phyloP scores from a whole-genome alignment of 2,329 filamentous ascomycete species.

The Colletotrichum eleusines region DNA sequence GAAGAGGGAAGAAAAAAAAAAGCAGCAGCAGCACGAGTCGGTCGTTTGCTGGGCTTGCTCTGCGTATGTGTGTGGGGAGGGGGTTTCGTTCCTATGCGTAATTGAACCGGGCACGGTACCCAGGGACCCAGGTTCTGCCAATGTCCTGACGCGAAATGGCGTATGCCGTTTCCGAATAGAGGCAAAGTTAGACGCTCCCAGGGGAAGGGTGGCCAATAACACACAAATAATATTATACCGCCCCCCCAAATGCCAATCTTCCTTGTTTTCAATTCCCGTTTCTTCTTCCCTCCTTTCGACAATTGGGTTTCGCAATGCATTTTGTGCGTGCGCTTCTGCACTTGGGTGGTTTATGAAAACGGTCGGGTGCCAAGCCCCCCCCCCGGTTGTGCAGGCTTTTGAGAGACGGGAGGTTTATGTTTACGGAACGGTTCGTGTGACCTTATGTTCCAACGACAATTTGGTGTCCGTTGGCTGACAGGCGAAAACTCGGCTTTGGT shows the following conservation, averaged over 20 bases:
- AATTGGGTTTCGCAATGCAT: background rate
- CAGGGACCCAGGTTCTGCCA: conserved; percentile 33
- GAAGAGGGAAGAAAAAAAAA: too few species aligned
- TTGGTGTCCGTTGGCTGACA: background rate
- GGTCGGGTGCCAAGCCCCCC: too few species aligned
- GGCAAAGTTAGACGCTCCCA: conserved; percentile 34
- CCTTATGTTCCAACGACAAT: too few species aligned
- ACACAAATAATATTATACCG: background rate
- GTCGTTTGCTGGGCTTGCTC: background rate
- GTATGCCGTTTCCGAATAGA: conserved; percentile 39
- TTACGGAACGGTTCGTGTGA: background rate
- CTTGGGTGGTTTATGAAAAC: background rate
- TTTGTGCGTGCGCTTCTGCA: background rate
- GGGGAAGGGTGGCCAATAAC: background rate
- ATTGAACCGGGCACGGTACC: conserved; percentile 17
- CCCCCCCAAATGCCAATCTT: background rate
- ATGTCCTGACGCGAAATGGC: conserved; percentile 34
- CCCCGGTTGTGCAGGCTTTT: background rate
- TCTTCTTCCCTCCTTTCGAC: too few species aligned
- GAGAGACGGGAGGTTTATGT: background rate
- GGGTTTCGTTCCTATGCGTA: background rate
- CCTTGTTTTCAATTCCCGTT: background rate
- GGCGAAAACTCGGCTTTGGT: background rate
- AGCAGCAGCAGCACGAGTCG: background rate
- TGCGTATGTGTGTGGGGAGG: background rate